Evolutionary conservation across 1,284 basidiomycete genomes (phyloP).

Genomic region (Ceratobasidium sp.): DNA sequence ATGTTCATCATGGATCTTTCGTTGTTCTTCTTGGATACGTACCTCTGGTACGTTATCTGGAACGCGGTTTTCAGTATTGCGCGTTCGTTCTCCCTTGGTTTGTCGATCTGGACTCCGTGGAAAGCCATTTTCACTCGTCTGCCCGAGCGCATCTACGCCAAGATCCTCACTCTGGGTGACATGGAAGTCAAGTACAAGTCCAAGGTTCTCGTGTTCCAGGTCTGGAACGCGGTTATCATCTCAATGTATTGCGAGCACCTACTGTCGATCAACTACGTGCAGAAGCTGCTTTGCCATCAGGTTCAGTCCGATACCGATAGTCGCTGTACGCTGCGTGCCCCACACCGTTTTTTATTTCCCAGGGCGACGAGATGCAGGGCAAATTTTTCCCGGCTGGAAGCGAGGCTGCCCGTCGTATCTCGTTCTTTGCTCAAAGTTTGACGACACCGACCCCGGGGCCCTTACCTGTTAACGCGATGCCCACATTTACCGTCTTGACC

Average conservation of each 20-base stretch:
- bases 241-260: constrained; percentile 99
- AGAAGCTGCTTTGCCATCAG: constrained; percentile 94
- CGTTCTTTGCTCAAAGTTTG: constrained; percentile 95
- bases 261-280: constrained; percentile 95
- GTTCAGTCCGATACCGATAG: constrained; percentile 87
- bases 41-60: constrained; percentile 98
- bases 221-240: constrained; percentile 98
- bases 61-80: constrained; percentile 90
- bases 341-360: constrained; percentile 95
- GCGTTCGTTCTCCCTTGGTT: constrained; percentile 87
- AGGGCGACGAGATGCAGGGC: constrained; percentile 86
- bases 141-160: constrained; percentile 95
- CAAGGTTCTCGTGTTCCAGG: constrained; percentile 95
- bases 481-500: constrained; percentile 95
- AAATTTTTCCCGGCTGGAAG: constrained; percentile 95
- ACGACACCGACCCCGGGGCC: constrained; percentile 93
- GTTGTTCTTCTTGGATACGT: constrained; percentile 97
- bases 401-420: constrained; percentile 94
- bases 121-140: constrained; percentile 92
- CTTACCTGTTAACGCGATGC: constrained; percentile 95
- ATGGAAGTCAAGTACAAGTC: constrained; percentile 99
- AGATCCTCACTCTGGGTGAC: constrained; percentile 89
- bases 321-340: constrained; percentile 89
- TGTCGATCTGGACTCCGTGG: constrained; percentile 98
- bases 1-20: constrained; percentile 98